Base-by-base conservation (phyloP, 768 basidiomycete genomes). In the Suillus alpinus region DNA sequence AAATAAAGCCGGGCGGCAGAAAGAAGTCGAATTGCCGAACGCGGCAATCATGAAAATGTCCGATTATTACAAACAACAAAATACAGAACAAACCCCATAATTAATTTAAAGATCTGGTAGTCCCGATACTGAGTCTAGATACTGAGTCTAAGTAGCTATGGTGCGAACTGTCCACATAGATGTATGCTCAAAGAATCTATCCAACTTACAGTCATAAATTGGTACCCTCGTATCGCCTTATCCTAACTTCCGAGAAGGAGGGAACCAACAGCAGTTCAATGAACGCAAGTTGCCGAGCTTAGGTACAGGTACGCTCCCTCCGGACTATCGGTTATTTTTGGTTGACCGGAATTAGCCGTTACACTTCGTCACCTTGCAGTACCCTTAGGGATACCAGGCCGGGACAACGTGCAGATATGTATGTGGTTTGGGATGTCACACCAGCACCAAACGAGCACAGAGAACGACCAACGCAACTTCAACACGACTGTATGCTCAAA, bases 1-100 rank as follows among this genome's bases (percentile, higher is more conserved):
- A 74, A 74, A 75, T 74, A 74, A 74, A 75, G 74, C 74, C 74
- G 67, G 67, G 74, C 73, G 73, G 70, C 65, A 67, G 72, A 70
- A 68, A 68, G 67, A 74, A 71, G 69, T 51, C 75, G 63, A 68
- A 69, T 75, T 74, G 74, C 74, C 73, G 73, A 73, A 61, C 61
- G 64, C 73, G 73, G 73, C 73, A 72, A 74, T 74, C 72, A 75
- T 53, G 70, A 71, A 64, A 62, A 62, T 72, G 64, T 72, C 72
- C 72, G 72, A 72, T 26, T 26, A 47, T 26, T 26, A 69, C 69
- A 72, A 70, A 64, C 72, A 70, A 37, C 16, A 39, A 53, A 36
- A 36, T 16, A 37, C 29, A 49, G 46, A 26, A 47, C 44, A 44
- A 44, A 44, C 12, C 12, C 2, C 13, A 26, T 26, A 46, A 46